Evolutionary conservation across 257 asterid species (phyloP).

Genomic region (Primulina tabacum): DNA sequence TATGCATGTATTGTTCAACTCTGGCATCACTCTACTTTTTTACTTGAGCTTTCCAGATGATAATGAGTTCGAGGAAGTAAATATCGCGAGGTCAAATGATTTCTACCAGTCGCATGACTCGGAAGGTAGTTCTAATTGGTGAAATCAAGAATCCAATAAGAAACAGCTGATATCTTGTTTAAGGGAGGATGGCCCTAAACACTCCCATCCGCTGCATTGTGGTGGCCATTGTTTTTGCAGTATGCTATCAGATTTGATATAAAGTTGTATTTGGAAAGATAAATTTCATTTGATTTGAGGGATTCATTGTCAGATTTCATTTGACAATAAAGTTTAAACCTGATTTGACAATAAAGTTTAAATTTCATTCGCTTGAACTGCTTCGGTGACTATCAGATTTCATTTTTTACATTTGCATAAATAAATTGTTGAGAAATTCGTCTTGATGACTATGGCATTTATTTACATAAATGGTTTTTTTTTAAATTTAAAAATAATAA

Average conservation of each 20-base stretch:
- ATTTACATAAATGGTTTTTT: too few species aligned
- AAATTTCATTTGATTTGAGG: too few species aligned
- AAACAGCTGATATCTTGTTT: conserved; percentile 1
- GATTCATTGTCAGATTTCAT: too few species aligned
- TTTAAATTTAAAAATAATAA: too few species aligned
- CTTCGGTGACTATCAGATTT: too few species aligned
- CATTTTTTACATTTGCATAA: too few species aligned
- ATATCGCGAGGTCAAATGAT: conserved; percentile 52
- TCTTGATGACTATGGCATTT: too few species aligned
- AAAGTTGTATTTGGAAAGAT: too few species aligned
- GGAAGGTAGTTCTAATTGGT: conserved; percentile 50
- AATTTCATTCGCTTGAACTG: too few species aligned
- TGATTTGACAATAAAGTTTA: too few species aligned
- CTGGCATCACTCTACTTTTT: background rate
- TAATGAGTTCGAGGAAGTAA: conserved; percentile 66
- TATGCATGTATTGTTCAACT: background rate
- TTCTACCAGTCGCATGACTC: conserved; percentile 47
- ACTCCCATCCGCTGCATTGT: background rate
- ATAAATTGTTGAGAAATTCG: too few species aligned
- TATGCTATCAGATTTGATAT: background rate
- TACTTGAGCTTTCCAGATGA: conserved; percentile 43
- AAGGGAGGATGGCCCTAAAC: too few species aligned
- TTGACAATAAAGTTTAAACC: background rate
- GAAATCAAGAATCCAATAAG: conserved; percentile 5
- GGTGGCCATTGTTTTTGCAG: background rate